phyloP scores from a whole-genome alignment of 2,329 filamentous ascomycete genomes.

The Coniochaeta ligniaria region DNA sequence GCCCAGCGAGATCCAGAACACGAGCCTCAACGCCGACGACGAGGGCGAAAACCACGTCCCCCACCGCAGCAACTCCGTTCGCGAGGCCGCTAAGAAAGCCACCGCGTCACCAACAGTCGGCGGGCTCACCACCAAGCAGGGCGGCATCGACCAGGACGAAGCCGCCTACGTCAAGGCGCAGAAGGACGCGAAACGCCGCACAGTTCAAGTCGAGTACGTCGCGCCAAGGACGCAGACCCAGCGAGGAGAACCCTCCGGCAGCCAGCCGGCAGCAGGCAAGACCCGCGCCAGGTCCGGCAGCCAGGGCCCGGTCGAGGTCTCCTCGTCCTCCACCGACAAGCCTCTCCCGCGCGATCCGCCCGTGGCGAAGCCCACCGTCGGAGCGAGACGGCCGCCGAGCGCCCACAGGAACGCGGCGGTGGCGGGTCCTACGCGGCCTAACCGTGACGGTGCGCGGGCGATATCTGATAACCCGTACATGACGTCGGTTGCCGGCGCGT shows the following conservation, averaged over 20 bases:
- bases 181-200: constrained; percentile 85
- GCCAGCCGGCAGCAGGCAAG: constrained; percentile 26
- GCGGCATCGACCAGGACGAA: constrained; percentile 61
- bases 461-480: constrained; percentile 48
- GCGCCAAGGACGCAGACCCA: constrained; percentile 81
- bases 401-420: constrained; percentile 34
- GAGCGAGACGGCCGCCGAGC: constrained; percentile 37
- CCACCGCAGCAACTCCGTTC: constrained; percentile 84
- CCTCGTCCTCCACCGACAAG: constrained; percentile 42
- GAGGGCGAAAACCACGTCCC: constrained; percentile 53
- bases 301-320: constrained; percentile 41
- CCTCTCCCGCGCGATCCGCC: constrained; percentile 53
- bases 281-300: constrained; percentile 48
- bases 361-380: constrained; percentile 30
- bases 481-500: constrained; percentile 38
- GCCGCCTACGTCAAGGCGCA: constrained; percentile 50
- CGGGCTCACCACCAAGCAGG: constrained; percentile 66
- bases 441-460: constrained; percentile 42
- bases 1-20: constrained; percentile 75
- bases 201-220: constrained; percentile 96
- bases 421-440: constrained; percentile 31
- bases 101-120: constrained; percentile 41
- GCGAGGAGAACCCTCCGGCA: constrained; percentile 46
- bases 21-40: constrained; percentile 56
- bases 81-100: constrained; percentile 71